A percentile compares a stretch with the other conserved stretches of the same genome.
phyloP scores from a whole-genome alignment of 805 yeast genomes.

The Wickerhamiella dianesei region DNA sequence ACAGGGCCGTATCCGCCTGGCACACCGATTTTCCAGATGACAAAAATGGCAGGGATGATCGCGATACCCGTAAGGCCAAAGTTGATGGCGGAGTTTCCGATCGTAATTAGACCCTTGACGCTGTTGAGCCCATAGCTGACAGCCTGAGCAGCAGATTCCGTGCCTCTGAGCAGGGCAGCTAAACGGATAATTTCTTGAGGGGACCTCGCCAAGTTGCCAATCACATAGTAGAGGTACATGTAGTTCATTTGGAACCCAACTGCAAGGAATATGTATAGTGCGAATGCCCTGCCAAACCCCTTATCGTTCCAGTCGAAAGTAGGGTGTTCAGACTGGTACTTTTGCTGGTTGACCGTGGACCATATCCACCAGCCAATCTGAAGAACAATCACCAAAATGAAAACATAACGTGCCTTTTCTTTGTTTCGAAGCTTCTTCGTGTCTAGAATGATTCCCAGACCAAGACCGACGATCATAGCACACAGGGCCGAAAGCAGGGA shows the following conservation, averaged over 20 bases:
- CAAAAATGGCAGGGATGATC: not conserved
- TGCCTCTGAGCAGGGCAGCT: constrained; percentile 8
- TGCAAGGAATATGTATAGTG: constrained; percentile 26
- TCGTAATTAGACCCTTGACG: constrained; percentile 7
- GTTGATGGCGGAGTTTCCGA: constrained; percentile 12
- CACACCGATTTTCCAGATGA: constrained; percentile 1
- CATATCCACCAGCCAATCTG: constrained; percentile 27
- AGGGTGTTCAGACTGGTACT: constrained; percentile 16
- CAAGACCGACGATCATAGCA: constrained; percentile 35
- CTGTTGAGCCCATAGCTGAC: constrained; percentile 11
- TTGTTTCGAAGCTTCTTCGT: constrained; percentile 29
- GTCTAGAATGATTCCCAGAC: constrained; percentile 31
- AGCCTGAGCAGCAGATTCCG: constrained; percentile 11
- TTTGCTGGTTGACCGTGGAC: constrained; percentile 16
- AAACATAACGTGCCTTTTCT: constrained; percentile 35
- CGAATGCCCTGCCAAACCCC: constrained; percentile 37
- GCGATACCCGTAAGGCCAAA: constrained; percentile 12
- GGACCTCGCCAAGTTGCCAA: constrained; percentile 8
- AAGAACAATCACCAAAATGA: constrained; percentile 30
- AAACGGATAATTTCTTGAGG: constrained; percentile 10
- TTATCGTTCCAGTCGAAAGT: constrained; percentile 29
- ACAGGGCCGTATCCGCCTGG: not conserved
- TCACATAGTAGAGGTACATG: constrained; percentile 8
- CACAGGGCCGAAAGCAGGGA: constrained; percentile 38
- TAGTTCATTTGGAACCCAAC: constrained; percentile 9